These are phyloP conservation scores for Medicago lupulina DNA, from an alignment of 306 rosid genomes.

Conservation along the genomic window DNA sequence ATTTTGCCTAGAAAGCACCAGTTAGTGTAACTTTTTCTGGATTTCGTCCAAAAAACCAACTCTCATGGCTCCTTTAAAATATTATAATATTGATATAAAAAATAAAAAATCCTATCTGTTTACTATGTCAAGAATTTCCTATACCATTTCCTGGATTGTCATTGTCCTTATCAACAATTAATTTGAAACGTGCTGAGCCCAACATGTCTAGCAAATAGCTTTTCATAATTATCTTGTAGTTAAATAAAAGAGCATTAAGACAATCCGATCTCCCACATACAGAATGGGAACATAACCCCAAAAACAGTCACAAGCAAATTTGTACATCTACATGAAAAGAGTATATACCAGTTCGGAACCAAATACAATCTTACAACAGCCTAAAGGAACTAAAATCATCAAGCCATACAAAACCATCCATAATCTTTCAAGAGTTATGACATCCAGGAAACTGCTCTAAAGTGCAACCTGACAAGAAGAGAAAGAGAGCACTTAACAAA, in stretches of 20 bases:
- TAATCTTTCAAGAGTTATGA: constrained; percentile 46
- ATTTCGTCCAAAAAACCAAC: no score
- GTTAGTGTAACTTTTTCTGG: no score
- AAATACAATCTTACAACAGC: constrained; percentile 43
- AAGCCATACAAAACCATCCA: constrained; percentile 54
- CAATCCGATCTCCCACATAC: constrained; percentile 35
- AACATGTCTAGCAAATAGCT: neutral
- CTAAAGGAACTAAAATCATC: constrained; percentile 46
- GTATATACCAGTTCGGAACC: constrained; percentile 42
- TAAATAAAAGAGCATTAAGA: constrained; percentile 26
- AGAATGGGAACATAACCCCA: constrained; percentile 41
- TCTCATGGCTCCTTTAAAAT: no score
- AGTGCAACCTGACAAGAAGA: constrained; percentile 50
- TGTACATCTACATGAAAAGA: constrained; percentile 41
- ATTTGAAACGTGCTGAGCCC: neutral
- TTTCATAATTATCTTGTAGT: neutral
- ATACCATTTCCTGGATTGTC: no score
- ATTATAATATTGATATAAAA: no score
- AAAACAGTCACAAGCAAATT: constrained; percentile 34
- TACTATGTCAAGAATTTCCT: no score
- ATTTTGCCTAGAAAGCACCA: no score
- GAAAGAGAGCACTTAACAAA: constrained; percentile 48
- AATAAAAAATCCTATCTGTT: no score
- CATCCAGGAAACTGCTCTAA: constrained; percentile 49
- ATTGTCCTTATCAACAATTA: neutral